Evolutionary conservation across 1,139 yeast species (phyloP), one percentile per base, ranked within the genome.

Genomic region (Lodderomyces pseudojiufengensis): DNA sequence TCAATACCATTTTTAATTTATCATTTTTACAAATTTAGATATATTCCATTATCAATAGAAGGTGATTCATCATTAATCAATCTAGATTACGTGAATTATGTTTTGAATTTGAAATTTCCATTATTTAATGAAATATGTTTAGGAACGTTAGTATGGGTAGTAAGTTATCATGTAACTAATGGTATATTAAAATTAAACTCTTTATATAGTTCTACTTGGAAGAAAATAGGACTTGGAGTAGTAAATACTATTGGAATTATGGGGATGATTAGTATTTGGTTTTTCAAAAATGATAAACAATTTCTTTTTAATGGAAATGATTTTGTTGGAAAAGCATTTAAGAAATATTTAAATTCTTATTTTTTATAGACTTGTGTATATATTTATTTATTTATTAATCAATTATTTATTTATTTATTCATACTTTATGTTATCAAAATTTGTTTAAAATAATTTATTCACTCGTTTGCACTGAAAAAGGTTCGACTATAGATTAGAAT

Each of bases 61-160:
- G 92, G 87, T 1, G 94, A 83, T 52, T 73, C 82, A 7, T 70
- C 83, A 1, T 60, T 76, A 40, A 57, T 84, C 21, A 69, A 65
- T 25, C 57, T 84, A 32, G 73, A 73, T 14, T 84, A 69, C 49
- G 63, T 83, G 9, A 50, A 77, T 3, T 73, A 70, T 50, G 61
- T 70, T 9, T 53, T 76, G 26, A 48, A 54, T 36, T 45, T 49
- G 20, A 44, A 47, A 29, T 59, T 59, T 7, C 54, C 51, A 9
- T 21, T 24, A 3, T 20, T 55, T 18, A 65, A 66, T 39, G 42
- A 42, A 26, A 24, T 41, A 3, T 46, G 50, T 5, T 36, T 66
- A 13, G 33, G 43, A 7, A 42, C 46, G 13, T 42, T 66, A 26
- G 46, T 59, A 8, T 52, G 57, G 52, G 43, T 49, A 3, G 52